phyloP scores from a whole-genome alignment of 1,284 basidiomycete genomes.

The Meripilus lineatus region DNA sequence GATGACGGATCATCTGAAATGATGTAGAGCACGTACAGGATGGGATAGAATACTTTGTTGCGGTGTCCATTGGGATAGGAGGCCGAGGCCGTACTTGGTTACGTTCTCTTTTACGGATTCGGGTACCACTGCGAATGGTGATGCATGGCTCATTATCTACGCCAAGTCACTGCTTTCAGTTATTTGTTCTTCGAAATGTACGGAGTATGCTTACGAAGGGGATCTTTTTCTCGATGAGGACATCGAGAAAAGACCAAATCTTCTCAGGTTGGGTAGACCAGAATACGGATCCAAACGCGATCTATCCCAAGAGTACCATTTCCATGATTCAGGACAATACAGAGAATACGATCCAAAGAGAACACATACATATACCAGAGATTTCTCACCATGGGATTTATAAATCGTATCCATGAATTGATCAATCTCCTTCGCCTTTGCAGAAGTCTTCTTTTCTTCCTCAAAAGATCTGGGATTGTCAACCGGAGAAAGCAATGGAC shows the following conservation, averaged over 20 bases:
- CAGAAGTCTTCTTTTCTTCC: background rate
- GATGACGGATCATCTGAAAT: background rate
- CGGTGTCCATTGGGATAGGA: conserved; percentile 2
- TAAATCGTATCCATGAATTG: background rate
- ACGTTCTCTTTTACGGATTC: conserved; percentile 2
- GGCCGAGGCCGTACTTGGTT: conserved; percentile 1
- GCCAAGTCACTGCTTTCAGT: background rate
- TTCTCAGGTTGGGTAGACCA: conserved; percentile 9
- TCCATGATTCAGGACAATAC: background rate
- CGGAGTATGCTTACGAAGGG: conserved; percentile 9
- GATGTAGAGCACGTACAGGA: conserved; percentile 2
- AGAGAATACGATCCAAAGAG: background rate
- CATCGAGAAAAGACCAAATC: conserved; percentile 8
- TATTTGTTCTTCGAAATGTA: background rate
- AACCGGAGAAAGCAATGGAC: conserved; percentile 1
- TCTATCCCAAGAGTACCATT: conserved; percentile 2
- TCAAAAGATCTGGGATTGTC: background rate
- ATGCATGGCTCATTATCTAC: conserved; percentile 20
- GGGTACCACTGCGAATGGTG: conserved; percentile 8
- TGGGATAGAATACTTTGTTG: conserved; percentile 6
- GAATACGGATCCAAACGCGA: conserved; percentile 10
- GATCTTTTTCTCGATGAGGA: conserved; percentile 9
- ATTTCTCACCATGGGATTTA: background rate
- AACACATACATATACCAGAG: conserved; percentile 2
- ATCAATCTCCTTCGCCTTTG: background rate